Percentiles rank a stretch among this genome's conserved stretches.
Conservation (phyloP, 2,329 filamentous ascomycete genomes). For the Ceratocystis colombiana region DNA sequence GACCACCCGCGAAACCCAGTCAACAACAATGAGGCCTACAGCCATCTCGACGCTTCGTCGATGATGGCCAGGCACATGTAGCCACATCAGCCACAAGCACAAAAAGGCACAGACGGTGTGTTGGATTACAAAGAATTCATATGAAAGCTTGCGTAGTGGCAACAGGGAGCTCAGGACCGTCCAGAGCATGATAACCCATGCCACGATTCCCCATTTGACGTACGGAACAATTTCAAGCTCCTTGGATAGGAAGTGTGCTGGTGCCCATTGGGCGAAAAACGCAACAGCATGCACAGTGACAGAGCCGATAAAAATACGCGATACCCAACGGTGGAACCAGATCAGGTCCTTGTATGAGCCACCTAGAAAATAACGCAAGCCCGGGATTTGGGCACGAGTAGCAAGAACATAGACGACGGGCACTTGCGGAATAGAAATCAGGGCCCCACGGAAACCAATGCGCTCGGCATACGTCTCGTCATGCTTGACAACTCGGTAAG, state of each 20-base stretch:
- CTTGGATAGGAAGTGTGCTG: conserved; percentile 46
- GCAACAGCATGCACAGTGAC: conserved; percentile 60
- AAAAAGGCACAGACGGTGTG: conserved; percentile 53
- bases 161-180: conserved; percentile 52
- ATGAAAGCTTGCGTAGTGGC: conserved; percentile 53
- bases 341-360: conserved; percentile 59
- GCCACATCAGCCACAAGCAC: conserved; percentile 54
- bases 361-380: conserved; percentile 43
- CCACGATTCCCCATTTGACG: conserved; percentile 56
- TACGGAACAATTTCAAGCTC: conserved; percentile 54
- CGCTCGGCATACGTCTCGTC: conserved; percentile 53
- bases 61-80: conserved; percentile 51
- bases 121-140: conserved; percentile 61
- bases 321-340: conserved; percentile 65
- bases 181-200: conserved; percentile 58
- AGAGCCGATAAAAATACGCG: conserved; percentile 57
- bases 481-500: conserved; percentile 38
- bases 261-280: conserved; percentile 56
- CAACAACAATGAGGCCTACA: conserved; percentile 51
- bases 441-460: conserved; percentile 57
- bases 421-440: conserved; percentile 54
- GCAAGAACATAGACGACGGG: conserved; percentile 54
- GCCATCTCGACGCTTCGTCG: conserved; percentile 56
- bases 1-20: conserved; percentile 44
- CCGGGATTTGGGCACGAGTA: conserved; percentile 47